Conservation (phyloP, 1,139 yeast species). For the Suhomyces bribrorum region DNA sequence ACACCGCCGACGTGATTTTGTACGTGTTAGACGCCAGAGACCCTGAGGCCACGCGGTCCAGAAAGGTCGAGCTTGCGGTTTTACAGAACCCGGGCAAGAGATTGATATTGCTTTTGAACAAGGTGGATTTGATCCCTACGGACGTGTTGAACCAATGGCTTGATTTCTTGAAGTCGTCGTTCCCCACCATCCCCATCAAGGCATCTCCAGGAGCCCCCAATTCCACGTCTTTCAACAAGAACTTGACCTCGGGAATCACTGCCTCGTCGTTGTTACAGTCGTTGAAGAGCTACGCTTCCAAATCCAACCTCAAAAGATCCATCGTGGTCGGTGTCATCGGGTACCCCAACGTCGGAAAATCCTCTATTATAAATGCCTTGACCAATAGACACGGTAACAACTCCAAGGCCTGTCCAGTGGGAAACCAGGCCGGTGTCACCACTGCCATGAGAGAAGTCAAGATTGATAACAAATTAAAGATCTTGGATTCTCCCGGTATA, state of each 20-base stretch:
- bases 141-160: slow-evolving; percentile 84
- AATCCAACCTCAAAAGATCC: slow-evolving; percentile 85
- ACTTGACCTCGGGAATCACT: slow-evolving; percentile 70
- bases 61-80: slow-evolving; percentile 87
- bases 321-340: slow-evolving; percentile 95
- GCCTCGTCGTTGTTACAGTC: slow-evolving; percentile 76
- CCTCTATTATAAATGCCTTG: slow-evolving; percentile 89
- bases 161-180: slow-evolving; percentile 70
- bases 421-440: slow-evolving; percentile 97
- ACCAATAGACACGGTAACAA: slow-evolving; percentile 75
- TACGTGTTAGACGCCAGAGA: slow-evolving; percentile 97
- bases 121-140: slow-evolving; percentile 89
- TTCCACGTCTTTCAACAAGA: slow-evolving; percentile 72
- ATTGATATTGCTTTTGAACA: slow-evolving; percentile 80
- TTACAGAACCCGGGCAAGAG: slow-evolving; percentile 77
- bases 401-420: slow-evolving; percentile 87
- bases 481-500: slow-evolving; percentile 95
- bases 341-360: slow-evolving; percentile 91
- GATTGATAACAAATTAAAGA: slow-evolving; percentile 82
- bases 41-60: slow-evolving; percentile 93
- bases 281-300: slow-evolving; percentile 80
- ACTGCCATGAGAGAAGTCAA: slow-evolving; percentile 89
- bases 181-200: slow-evolving; percentile 89
- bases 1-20: slow-evolving; percentile 83
- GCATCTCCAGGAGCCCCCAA: slow-evolving; percentile 59